These are phyloP conservation scores for Saccharomycopsis capsularis DNA, from an alignment of 805 yeast genomes.

Conservation along the genomic window DNA sequence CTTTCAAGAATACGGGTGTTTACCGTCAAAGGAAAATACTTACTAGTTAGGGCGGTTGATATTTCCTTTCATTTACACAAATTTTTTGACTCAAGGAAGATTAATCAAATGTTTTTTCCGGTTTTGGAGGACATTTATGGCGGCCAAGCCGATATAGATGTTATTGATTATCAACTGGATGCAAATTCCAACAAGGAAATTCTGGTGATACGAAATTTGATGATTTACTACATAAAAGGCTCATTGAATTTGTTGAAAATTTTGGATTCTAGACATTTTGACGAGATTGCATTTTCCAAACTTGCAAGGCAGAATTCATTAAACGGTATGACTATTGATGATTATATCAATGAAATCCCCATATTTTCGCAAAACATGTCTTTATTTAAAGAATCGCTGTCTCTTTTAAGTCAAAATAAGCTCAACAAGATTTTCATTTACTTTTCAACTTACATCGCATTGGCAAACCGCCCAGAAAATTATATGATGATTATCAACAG, in stretches of 20 bases:
- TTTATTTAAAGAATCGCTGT: neutral
- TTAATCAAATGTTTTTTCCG: conserved; percentile 15
- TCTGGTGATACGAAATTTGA: conserved; percentile 25
- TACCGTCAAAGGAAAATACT: conserved; percentile 30
- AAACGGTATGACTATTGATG: conserved; percentile 11
- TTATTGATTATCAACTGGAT: too few relatives aligned
- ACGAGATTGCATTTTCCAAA: conserved; percentile 17
- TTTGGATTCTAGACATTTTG: conserved; percentile 13
- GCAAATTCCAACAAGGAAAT: conserved; percentile 15
- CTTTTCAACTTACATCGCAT: conserved; percentile 5
- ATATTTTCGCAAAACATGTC: conserved; percentile 10
- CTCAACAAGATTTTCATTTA: conserved; percentile 2
- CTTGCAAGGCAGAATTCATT: conserved; percentile 12
- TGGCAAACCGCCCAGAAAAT: conserved; percentile 3
- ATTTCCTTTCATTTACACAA: conserved; percentile 30
- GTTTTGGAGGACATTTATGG: neutral
- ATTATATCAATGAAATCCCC: conserved; percentile 13
- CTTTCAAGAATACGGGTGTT: conserved; percentile 26
- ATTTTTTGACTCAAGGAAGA: conserved; percentile 26
- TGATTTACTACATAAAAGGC: conserved; percentile 28
- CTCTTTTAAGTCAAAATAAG: conserved; percentile 5
- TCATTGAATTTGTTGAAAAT: conserved; percentile 20
- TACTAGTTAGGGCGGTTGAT: conserved; percentile 27
- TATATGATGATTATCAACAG: conserved; percentile 5
- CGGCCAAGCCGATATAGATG: too few relatives aligned